These are phyloP conservation scores for Penicillium hesseltinei DNA, from an alignment of 2,329 filamentous ascomycete genomes.

Conservation along the genomic window DNA sequence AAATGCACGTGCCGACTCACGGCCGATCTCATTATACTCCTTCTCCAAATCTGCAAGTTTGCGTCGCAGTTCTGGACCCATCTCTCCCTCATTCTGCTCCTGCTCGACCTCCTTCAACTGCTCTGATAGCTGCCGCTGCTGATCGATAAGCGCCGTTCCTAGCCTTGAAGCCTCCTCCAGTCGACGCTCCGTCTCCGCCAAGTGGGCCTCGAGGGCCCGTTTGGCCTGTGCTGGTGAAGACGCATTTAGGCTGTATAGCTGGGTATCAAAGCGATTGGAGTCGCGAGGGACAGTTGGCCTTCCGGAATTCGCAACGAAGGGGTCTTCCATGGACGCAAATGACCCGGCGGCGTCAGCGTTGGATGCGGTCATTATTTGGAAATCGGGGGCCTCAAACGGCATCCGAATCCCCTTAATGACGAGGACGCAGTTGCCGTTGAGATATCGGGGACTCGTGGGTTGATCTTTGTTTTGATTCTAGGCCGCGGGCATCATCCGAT, in stretches of 20 bases:
- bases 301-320: conserved; percentile 55
- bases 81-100: conserved; percentile 70
- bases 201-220: conserved; percentile 82
- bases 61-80: conserved; percentile 77
- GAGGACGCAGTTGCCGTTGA: conserved; percentile 26
- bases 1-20: conserved; percentile 85
- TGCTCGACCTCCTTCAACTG: conserved; percentile 81
- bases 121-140: conserved; percentile 78
- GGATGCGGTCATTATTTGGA: conserved; percentile 18
- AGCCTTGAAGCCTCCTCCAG: conserved; percentile 88
- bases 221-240: conserved; percentile 84
- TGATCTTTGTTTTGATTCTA: conserved; percentile 22
- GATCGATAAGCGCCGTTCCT: conserved; percentile 81
- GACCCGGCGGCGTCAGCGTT: conserved; percentile 17
- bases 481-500: conserved; percentile 32
- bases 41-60: conserved; percentile 84
- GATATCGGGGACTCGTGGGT: conserved; percentile 24
- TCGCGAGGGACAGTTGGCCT: conserved; percentile 43
- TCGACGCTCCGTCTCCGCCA: conserved; percentile 86
- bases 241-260: conserved; percentile 75
- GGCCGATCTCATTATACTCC: conserved; percentile 91
- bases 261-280: conserved; percentile 73
- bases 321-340: conserved; percentile 48
- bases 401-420: conserved; percentile 20
- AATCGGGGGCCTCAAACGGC: conserved; percentile 14